A percentile compares a stretch with the other conserved stretches of the same genome.
Conservation (phyloP, 2,329 filamentous ascomycete species). For the Botrytis porri region DNA sequence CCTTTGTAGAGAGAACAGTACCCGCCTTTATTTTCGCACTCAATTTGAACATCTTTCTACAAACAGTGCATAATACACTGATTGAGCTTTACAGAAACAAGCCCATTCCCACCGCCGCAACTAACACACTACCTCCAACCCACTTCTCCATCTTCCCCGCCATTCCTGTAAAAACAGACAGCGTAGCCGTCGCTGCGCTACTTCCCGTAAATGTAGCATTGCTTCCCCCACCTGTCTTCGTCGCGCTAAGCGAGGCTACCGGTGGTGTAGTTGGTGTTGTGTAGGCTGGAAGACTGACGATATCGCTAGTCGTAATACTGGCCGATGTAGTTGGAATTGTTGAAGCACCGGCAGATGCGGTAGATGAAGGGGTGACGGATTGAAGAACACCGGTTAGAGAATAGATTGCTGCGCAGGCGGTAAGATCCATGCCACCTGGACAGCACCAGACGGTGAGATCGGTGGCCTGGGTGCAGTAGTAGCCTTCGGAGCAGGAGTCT, state of each 20-base stretch:
- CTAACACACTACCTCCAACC: not conserved
- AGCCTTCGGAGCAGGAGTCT: constrained; percentile 36
- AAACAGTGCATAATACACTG: not conserved
- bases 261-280: not conserved
- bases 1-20: not conserved
- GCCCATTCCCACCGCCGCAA: constrained; percentile 6
- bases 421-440: constrained; percentile 49
- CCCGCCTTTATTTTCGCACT: not conserved
- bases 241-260: not conserved
- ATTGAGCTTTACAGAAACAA: not conserved
- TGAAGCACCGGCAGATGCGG: not conserved
- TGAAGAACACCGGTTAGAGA: constrained; percentile 48
- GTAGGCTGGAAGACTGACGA: not conserved
- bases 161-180: not conserved
- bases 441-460: constrained; percentile 57
- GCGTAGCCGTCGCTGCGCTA: not conserved
- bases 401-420: constrained; percentile 52
- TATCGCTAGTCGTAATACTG: not conserved
- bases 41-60: accelerated
- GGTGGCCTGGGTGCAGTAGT: constrained; percentile 59
- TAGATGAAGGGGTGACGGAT: not conserved
- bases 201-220: constrained; percentile 11
- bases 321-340: not conserved
- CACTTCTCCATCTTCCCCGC: not conserved
- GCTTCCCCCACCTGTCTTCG: not conserved